Percentiles rank a stretch among this genome's conserved stretches.
phyloP scores from a whole-genome alignment of 1,139 yeast species.

The Candida anutae region DNA sequence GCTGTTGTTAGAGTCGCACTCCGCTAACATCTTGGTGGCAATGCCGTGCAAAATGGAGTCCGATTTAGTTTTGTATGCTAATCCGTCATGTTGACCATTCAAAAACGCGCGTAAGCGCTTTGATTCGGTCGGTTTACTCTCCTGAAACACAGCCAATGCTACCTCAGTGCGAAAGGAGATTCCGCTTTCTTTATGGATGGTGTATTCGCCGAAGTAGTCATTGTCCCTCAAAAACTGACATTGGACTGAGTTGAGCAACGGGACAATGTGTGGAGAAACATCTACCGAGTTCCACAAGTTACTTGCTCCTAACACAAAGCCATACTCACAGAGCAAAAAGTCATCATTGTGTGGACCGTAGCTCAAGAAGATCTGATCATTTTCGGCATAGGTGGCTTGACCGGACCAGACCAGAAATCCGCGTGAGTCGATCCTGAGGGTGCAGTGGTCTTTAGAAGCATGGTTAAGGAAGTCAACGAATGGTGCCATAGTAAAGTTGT shows the following conservation, averaged over 20 bases:
- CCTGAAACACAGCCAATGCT: constrained; percentile 61
- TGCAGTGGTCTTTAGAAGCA: constrained; percentile 46
- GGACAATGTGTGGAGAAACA: constrained; percentile 35
- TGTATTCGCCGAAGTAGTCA: constrained; percentile 68
- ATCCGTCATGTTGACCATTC: constrained; percentile 33
- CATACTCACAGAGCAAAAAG: constrained; percentile 78
- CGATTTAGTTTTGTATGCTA: constrained; percentile 24
- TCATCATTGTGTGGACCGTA: constrained; percentile 89
- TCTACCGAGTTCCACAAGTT: constrained; percentile 73
- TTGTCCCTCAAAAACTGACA: constrained; percentile 37
- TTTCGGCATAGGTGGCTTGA: constrained; percentile 19
- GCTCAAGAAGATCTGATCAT: constrained; percentile 60
- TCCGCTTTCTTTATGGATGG: constrained; percentile 41
- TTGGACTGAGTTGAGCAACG: constrained; percentile 32
- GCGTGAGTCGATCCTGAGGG: constrained; percentile 33
- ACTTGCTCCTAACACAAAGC: constrained; percentile 45
- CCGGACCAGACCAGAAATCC: constrained; percentile 49
- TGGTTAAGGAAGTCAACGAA: constrained; percentile 86
- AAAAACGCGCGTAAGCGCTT: constrained; percentile 20
- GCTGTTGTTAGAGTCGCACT: too few relatives aligned
- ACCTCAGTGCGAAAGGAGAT: constrained; percentile 71
- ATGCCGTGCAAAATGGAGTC: constrained; percentile 23
- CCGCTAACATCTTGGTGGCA: constrained; percentile 18
- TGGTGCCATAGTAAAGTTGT: constrained; percentile 87
- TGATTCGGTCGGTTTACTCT: constrained; percentile 25